phyloP scores from a whole-genome alignment of 1,284 basidiomycete genomes.

The Puccinia triticina region DNA sequence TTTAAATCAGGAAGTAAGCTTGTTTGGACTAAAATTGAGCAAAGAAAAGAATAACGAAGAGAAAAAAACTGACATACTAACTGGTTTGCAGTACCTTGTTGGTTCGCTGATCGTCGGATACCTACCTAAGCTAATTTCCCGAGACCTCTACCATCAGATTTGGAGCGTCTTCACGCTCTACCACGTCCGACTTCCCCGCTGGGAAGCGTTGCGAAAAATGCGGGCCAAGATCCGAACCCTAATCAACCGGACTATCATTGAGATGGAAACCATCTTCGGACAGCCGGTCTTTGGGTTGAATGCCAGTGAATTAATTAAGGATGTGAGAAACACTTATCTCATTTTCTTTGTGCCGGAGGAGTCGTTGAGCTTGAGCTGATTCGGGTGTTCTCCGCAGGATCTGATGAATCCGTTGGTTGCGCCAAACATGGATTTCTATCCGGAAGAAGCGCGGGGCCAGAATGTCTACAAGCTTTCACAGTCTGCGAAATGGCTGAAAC shows the following conservation, averaged over 20 bases:
- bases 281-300: background rate
- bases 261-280: background rate
- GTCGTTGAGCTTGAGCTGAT: background rate
- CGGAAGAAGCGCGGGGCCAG: background rate
- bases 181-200: background rate
- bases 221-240: background rate
- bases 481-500: background rate
- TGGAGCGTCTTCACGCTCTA: background rate
- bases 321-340: background rate
- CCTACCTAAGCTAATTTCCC: background rate
- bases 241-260: background rate
- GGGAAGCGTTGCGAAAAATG: background rate
- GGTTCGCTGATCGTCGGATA: background rate
- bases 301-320: background rate
- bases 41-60: background rate
- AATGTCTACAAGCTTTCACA: background rate
- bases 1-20: background rate
- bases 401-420: background rate
- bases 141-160: background rate
- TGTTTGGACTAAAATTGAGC: background rate
- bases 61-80: background rate
- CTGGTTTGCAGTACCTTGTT: background rate
- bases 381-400: background rate
- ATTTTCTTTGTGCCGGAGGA: background rate
- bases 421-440: background rate